Evolutionary conservation across 257 asterid genomes (phyloP).

Genomic region (Orobanche coerulescens): DNA sequence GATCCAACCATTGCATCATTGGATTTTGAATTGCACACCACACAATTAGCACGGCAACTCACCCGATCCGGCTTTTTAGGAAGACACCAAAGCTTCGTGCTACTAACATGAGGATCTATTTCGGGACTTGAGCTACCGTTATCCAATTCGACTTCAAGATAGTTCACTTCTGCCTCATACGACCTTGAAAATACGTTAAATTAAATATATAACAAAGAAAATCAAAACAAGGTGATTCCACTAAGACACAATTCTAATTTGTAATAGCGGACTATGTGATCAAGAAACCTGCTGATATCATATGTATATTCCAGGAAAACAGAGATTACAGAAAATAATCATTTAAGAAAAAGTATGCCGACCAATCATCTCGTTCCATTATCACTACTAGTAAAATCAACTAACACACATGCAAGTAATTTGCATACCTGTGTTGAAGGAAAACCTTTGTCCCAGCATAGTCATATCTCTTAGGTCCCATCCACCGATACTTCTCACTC

Average conservation of each 20-base stretch:
- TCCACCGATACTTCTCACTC: conserved; percentile 94
- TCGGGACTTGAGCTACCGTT: conserved; percentile 28
- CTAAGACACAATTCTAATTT: background rate
- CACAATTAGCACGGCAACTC: conserved; percentile 69
- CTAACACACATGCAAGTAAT: conserved; percentile 6
- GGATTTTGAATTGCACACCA: conserved; percentile 49
- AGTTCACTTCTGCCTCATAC: conserved; percentile 86
- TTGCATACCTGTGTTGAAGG: conserved; percentile 80
- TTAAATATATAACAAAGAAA: background rate
- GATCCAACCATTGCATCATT: conserved; percentile 23
- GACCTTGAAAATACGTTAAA: conserved; percentile 39
- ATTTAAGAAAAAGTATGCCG: background rate
- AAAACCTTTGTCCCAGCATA: conserved; percentile 98
- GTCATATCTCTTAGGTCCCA: conserved; percentile 96
- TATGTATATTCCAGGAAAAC: background rate
- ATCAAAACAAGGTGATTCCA: background rate
- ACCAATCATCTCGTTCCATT: no score
- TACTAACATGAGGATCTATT: conserved; percentile 32
- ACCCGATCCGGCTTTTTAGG: conserved; percentile 37
- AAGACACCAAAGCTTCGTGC: conserved; percentile 33
- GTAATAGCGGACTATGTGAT: background rate
- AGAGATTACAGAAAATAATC: background rate
- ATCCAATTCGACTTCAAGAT: conserved; percentile 60
- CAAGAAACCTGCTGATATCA: background rate
- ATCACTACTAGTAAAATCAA: background rate